Base-by-base conservation (phyloP, 331 rosid genomes). In the Quercus tomentella region DNA sequence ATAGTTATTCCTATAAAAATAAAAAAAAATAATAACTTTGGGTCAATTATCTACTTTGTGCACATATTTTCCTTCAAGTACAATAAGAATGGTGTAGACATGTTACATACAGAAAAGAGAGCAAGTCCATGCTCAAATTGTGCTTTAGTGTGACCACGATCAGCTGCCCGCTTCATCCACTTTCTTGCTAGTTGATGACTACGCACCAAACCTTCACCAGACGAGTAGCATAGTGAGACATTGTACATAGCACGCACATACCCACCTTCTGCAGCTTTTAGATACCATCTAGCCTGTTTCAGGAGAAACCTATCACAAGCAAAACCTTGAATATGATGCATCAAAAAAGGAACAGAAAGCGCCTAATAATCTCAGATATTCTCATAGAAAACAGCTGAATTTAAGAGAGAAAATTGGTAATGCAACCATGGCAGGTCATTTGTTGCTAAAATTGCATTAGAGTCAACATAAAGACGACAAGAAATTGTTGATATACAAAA, bases 131-230 rank as follows among this genome's bases (percentile, higher is more conserved):
- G 96, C 88, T 95, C 97, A 81, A 84, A 93, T 73, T 95, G 99
- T 82, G 97, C 97, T 85, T 90, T 92, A 74, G 80, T 73, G 52
- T 95, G 97, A 78, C 96, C 96, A 18, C 81, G 87, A 77, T 95
- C 97, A 23, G 97, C 99, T 57, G 97, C 99, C 77, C 89, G 88
- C 91, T 90, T 90, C 99, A 91, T 92, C 97, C 99, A 95, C 79
- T 88, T 92, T 76, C 92, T 91, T 35, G 92, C 97, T 45, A 73
- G 72, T 72, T 81, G 87, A 84, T 80, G 94, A 85, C 82, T 88
- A 26, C 52, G 93, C 9, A 73, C 17, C 79, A 95, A 52, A 5
- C 97, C 97, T 83, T 92, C 96, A 80, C 96, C 97, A 68, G 68
- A 79, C 16, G 91, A 82, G 89, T 86, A 92, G 85, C 99, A 95